Conservation (phyloP, 1,284 basidiomycete genomes). For the Leucoagaricus sp. region DNA sequence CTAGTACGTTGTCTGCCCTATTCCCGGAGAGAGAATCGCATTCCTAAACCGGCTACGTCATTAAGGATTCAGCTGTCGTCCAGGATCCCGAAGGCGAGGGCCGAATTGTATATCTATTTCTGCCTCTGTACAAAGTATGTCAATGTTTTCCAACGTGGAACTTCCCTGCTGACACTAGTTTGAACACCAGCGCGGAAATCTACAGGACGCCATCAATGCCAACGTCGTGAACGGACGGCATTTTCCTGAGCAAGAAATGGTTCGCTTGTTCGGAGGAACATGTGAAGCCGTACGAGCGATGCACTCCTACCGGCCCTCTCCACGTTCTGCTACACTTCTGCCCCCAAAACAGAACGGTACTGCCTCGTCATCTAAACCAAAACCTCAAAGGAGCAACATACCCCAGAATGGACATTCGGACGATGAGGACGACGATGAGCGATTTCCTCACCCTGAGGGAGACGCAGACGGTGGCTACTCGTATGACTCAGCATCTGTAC, state of each 20-base stretch:
- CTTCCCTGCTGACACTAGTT: background rate
- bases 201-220: constrained; percentile 93
- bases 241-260: constrained; percentile 87
- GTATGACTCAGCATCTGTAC: constrained; percentile 49
- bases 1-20: constrained; percentile 46
- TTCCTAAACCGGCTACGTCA: background rate
- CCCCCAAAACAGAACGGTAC: constrained; percentile 21
- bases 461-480: constrained; percentile 73
- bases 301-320: constrained; percentile 75
- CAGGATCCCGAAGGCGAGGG: constrained; percentile 93
- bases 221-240: constrained; percentile 83
- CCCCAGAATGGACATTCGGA: constrained; percentile 29
- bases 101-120: constrained; percentile 92
- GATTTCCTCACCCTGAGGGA: constrained; percentile 72
- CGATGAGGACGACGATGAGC: constrained; percentile 62
- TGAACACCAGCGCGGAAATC: constrained; percentile 71
- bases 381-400: constrained; percentile 14
- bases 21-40: background rate
- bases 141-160: background rate
- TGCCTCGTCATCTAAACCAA: background rate
- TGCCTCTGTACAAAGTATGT: constrained; percentile 82
- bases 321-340: constrained; percentile 32
- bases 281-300: constrained; percentile 93
- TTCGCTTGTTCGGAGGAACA: constrained; percentile 90
- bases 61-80: constrained; percentile 88